phyloP scores from a whole-genome alignment of 2,329 filamentous ascomycete genomes.

The Colletotrichum tropicale region DNA sequence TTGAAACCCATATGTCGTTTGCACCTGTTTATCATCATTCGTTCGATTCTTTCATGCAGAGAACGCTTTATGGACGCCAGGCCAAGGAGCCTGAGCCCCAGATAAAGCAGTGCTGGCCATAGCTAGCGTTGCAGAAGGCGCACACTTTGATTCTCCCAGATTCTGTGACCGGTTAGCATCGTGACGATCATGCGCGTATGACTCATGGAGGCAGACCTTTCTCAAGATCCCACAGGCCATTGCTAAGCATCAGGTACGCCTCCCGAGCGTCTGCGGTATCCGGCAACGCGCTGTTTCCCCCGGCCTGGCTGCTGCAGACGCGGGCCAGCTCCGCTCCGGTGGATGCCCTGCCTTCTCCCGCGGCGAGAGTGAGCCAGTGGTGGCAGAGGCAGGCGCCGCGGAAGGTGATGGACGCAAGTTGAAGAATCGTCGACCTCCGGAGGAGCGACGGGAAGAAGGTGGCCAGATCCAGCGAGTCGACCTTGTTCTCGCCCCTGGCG shows the following conservation, averaged over 20 bases:
- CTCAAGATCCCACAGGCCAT: background rate
- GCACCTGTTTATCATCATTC: background rate
- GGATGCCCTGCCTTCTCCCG: background rate
- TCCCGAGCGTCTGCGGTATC: background rate
- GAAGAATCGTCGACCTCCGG: slow-evolving; percentile 22
- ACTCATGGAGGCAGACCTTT: background rate
- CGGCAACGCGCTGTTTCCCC: background rate
- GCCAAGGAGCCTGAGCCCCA: background rate
- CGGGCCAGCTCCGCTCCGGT: background rate
- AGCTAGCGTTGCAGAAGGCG: slow-evolving; percentile 5
- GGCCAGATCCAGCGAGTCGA: background rate
- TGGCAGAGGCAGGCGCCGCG: slow-evolving; percentile 22
- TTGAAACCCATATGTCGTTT: background rate
- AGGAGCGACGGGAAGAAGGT: slow-evolving; percentile 25
- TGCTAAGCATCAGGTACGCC: background rate
- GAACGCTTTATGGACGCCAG: background rate
- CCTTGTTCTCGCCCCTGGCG: slow-evolving; percentile 16
- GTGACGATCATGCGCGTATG: background rate
- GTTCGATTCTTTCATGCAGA: background rate
- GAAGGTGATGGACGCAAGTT: slow-evolving; percentile 21
- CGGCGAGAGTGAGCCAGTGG: background rate
- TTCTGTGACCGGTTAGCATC: background rate
- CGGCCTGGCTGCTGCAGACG: background rate
- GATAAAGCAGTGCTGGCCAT: background rate
- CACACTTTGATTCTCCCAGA: background rate